phyloP scores from a whole-genome alignment of 2,329 filamentous ascomycete genomes.

The Fusarium algeriense region DNA sequence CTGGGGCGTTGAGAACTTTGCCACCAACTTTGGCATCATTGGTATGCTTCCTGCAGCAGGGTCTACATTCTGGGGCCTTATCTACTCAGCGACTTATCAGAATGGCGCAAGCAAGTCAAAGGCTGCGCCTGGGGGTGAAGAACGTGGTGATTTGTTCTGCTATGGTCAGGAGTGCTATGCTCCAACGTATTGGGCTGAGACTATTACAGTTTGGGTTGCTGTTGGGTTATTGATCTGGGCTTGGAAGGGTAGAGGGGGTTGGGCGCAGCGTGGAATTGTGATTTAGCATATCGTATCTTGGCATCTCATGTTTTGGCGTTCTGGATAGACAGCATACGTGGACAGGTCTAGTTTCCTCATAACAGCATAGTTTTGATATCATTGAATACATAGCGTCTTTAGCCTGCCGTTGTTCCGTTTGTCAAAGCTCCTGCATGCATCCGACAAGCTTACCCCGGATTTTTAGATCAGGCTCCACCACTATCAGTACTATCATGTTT shows the following conservation, averaged over 20 bases:
- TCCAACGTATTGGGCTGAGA: constrained; percentile 87
- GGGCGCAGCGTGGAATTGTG: constrained; percentile 81
- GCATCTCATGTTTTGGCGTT: constrained; percentile 29
- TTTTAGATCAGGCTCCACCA: constrained; percentile 2
- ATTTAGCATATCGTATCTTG: constrained; percentile 53
- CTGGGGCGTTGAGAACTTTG: constrained; percentile 99
- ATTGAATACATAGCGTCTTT: neutral
- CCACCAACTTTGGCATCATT: constrained; percentile 96
- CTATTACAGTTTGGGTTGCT: constrained; percentile 81
- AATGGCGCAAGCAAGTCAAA: constrained; percentile 65
- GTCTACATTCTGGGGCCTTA: constrained; percentile 87
- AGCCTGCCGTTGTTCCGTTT: neutral
- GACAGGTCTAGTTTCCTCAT: constrained; percentile 2
- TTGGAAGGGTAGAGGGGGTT: constrained; percentile 83
- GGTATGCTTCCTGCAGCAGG: constrained; percentile 91
- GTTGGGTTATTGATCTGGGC: constrained; percentile 79
- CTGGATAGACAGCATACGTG: constrained; percentile 34
- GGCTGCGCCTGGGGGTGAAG: constrained; percentile 45
- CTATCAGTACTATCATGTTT: neutral
- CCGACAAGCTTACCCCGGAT: constrained; percentile 33
- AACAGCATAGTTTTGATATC: constrained; percentile 10
- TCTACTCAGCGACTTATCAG: constrained; percentile 89
- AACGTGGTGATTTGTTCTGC: constrained; percentile 72
- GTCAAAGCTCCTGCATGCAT: constrained; percentile 25
- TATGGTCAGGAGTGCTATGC: constrained; percentile 87